phyloP scores from a whole-genome alignment of 495 filamentous ascomycete genomes.

The Penicillium roqueforti region DNA sequence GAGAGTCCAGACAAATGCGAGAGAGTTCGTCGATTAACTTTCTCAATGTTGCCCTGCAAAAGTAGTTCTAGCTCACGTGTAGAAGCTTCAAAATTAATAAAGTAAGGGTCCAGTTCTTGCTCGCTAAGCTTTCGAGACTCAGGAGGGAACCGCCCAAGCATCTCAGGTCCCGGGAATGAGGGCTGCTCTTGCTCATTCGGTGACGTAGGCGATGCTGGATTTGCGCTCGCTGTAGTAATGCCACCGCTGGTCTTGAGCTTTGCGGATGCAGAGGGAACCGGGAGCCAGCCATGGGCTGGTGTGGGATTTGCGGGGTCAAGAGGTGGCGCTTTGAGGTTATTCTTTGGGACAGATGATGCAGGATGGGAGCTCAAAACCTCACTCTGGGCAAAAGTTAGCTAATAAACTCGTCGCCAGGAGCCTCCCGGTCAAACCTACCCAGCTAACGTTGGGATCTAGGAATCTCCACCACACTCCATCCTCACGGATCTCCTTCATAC shows the following conservation, averaged over 20 bases:
- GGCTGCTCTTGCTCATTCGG: slow-evolving; percentile 45
- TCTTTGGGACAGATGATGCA: slow-evolving; percentile 86
- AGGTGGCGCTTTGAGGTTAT: slow-evolving; percentile 87
- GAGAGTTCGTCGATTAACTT: slow-evolving; percentile 85
- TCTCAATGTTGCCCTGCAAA: slow-evolving; percentile 88
- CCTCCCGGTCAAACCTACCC: slow-evolving; percentile 53
- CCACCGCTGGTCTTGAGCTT: slow-evolving; percentile 61
- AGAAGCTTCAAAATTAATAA: slow-evolving; percentile 81
- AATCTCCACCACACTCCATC: slow-evolving; percentile 98
- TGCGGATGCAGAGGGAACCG: slow-evolving; percentile 75
- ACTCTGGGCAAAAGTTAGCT: slow-evolving; percentile 49
- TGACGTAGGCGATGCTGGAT: slow-evolving; percentile 49
- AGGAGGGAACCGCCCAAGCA: slow-evolving; percentile 80
- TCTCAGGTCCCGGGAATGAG: slow-evolving; percentile 57
- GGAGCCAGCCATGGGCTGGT: slow-evolving; percentile 82
- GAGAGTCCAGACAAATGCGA: slow-evolving; percentile 75
- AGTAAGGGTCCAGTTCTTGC: slow-evolving; percentile 91
- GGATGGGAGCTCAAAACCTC: slow-evolving; percentile 90
- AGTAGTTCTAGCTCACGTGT: slow-evolving; percentile 84
- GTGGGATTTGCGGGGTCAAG: slow-evolving; percentile 88
- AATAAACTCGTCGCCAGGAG: slow-evolving; percentile 29
- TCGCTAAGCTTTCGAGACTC: slow-evolving; percentile 71
- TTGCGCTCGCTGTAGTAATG: slow-evolving; percentile 30
- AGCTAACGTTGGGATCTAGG: slow-evolving; percentile 95
- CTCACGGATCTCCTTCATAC: slow-evolving; percentile 88